phyloP scores from a whole-genome alignment of 2,329 filamentous ascomycete genomes.

The Penicillium italicum region DNA sequence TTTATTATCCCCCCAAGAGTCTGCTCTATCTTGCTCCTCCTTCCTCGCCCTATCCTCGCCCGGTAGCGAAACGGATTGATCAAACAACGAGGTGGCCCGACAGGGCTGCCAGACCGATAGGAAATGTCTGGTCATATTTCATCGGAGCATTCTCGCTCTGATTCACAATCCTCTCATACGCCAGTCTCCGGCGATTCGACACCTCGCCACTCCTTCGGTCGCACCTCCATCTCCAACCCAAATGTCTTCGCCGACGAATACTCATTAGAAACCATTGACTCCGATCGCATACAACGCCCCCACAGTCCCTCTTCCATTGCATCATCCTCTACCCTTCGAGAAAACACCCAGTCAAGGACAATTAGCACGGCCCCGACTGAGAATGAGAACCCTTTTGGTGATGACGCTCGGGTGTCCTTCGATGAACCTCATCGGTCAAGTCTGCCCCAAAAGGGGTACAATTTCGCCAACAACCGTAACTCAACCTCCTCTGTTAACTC shows the following conservation, averaged over 20 bases:
- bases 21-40: background rate
- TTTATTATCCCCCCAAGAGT: background rate
- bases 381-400: constrained; percentile 35
- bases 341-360: constrained; percentile 25
- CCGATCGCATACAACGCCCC: constrained; percentile 31
- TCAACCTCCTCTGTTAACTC: constrained; percentile 32
- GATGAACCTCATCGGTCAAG: constrained; percentile 35
- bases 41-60: constrained; percentile 15
- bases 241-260: constrained; percentile 51
- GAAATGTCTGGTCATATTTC: constrained; percentile 41
- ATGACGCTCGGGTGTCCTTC: constrained; percentile 34
- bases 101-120: constrained; percentile 34
- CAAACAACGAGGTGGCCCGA: constrained; percentile 34
- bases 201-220: constrained; percentile 31
- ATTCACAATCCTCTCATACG: constrained; percentile 31
- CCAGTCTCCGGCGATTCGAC: constrained; percentile 28
- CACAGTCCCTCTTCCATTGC: constrained; percentile 33
- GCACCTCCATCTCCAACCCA: constrained; percentile 36
- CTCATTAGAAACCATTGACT: constrained; percentile 43
- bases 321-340: constrained; percentile 34
- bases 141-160: constrained; percentile 36
- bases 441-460: constrained; percentile 34
- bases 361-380: constrained; percentile 24
- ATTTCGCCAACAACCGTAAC: constrained; percentile 30
- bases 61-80: constrained; percentile 29